Percentiles rank a stretch among this genome's conserved stretches.
Conservation (phyloP, 176 grass and related monocot genomes). For the Lolium rigidum region DNA sequence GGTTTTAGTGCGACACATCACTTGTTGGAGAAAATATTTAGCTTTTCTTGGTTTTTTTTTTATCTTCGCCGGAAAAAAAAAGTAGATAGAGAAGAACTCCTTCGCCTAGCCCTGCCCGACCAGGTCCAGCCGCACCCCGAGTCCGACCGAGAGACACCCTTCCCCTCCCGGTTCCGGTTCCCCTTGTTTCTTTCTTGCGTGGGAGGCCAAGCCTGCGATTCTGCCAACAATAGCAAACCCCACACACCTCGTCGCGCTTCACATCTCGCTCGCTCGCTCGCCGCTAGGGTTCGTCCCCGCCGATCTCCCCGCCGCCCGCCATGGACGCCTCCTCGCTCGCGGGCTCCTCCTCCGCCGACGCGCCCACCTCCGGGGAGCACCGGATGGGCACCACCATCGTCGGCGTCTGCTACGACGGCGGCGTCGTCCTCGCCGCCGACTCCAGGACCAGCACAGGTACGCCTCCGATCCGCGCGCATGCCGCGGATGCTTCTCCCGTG, state of each 20-base stretch:
- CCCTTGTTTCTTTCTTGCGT: conserved; percentile 21
- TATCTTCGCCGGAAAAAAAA: too few species aligned
- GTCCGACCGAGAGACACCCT: background rate
- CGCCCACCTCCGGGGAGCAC: conserved; percentile 56
- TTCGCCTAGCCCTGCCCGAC: too few species aligned
- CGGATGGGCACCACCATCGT: conserved; percentile 88
- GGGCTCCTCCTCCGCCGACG: background rate
- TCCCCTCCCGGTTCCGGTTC: background rate
- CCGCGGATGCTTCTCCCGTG: too few species aligned
- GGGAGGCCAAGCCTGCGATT: conserved; percentile 22
- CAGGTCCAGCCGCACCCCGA: too few species aligned
- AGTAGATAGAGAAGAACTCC: too few species aligned
- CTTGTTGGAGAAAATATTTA: too few species aligned
- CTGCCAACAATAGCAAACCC: background rate
- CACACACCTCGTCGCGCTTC: background rate
- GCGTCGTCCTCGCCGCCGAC: conserved; percentile 79
- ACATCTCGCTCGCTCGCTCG: conserved; percentile 11
- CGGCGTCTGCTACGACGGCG: background rate
- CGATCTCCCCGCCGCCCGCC: background rate
- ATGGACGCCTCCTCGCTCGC: conserved; percentile 35
- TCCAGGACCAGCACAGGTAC: conserved; percentile 94
- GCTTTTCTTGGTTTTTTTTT: too few species aligned
- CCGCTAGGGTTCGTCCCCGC: background rate
- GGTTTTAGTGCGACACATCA: too few species aligned
- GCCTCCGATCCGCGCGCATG: background rate